phyloP scores from a whole-genome alignment of 176 grass and related monocot genomes.

The Carex scoparia region DNA sequence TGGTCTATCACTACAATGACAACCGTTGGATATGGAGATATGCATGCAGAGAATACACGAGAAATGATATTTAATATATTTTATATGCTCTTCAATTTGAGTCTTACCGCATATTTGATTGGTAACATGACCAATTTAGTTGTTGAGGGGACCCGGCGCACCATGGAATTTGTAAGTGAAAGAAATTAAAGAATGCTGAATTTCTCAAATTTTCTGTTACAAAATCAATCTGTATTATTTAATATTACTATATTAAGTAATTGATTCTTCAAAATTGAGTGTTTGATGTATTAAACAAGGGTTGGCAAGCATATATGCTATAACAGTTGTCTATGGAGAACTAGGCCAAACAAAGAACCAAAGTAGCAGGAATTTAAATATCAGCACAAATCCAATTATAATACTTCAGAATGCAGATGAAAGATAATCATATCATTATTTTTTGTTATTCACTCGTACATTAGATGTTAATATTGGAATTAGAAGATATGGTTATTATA shows the following conservation, averaged over 20 bases:
- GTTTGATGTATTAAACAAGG: background rate
- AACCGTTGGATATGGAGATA: constrained; percentile 94
- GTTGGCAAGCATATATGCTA: background rate
- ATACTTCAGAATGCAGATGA: background rate
- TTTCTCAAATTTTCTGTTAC: background rate
- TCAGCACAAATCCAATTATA: background rate
- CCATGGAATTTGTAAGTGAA: constrained; percentile 92
- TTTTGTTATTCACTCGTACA: background rate
- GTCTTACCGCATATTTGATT: constrained; percentile 87
- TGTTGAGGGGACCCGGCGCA: constrained; percentile 87
- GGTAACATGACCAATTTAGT: constrained; percentile 99
- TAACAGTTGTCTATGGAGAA: background rate
- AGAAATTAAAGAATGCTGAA: background rate
- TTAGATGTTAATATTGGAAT: background rate
- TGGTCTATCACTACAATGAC: constrained; percentile 99
- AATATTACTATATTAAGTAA: background rate
- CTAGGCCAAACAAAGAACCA: background rate
- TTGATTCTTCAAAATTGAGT: background rate
- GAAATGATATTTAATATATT: constrained; percentile 99
- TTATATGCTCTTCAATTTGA: constrained; percentile 97
- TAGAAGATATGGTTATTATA: background rate
- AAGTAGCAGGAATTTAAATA: background rate
- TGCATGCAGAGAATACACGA: constrained; percentile 77
- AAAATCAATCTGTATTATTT: no score
- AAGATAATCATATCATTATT: background rate